These are phyloP conservation scores for Grosmannia penicillata DNA, from an alignment of 2,329 filamentous ascomycete genomes.

Conservation along the genomic window DNA sequence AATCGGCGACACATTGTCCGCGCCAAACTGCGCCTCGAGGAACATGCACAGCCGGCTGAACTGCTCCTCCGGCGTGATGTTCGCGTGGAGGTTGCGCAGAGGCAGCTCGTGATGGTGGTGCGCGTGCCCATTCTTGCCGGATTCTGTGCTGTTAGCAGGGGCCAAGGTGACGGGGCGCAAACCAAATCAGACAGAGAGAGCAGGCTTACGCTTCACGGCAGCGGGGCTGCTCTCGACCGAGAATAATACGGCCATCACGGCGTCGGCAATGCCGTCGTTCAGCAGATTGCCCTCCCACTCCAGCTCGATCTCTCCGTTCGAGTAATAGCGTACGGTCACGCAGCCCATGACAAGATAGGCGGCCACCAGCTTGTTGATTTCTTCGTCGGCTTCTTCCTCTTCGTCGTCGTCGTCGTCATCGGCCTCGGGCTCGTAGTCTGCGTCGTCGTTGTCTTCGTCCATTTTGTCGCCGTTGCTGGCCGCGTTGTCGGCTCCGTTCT, in stretches of 20 bases:
- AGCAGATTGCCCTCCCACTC: conserved; percentile 98
- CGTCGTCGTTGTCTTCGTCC: conserved; percentile 12
- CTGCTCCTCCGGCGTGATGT: conserved; percentile 57
- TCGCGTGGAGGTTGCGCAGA: conserved; percentile 56
- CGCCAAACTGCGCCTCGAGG: conserved; percentile 89
- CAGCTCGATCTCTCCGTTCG: conserved; percentile 68
- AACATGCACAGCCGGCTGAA: conserved; percentile 85
- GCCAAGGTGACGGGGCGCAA: background rate
- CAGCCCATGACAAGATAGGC: conserved; percentile 76
- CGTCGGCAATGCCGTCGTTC: conserved; percentile 96
- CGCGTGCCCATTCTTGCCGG: conserved; percentile 33
- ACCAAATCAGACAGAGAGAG: background rate
- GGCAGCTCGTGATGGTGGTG: conserved; percentile 25
- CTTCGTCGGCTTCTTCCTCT: conserved; percentile 32
- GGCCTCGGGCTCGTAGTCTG: conserved; percentile 14
- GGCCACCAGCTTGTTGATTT: conserved; percentile 48
- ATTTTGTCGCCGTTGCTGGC: conserved; percentile 11
- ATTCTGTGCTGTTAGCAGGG: conserved; percentile 28
- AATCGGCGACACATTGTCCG: conserved; percentile 67
- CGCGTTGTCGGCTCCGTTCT: conserved; percentile 16
- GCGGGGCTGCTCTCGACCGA: conserved; percentile 89
- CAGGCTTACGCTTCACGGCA: conserved; percentile 68
- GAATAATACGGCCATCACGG: conserved; percentile 82
- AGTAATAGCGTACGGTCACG: conserved; percentile 64
- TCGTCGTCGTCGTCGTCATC: conserved; percentile 32